Base-by-base conservation (phyloP, 1,284 basidiomycete genomes). In the Irpex lacteus region DNA sequence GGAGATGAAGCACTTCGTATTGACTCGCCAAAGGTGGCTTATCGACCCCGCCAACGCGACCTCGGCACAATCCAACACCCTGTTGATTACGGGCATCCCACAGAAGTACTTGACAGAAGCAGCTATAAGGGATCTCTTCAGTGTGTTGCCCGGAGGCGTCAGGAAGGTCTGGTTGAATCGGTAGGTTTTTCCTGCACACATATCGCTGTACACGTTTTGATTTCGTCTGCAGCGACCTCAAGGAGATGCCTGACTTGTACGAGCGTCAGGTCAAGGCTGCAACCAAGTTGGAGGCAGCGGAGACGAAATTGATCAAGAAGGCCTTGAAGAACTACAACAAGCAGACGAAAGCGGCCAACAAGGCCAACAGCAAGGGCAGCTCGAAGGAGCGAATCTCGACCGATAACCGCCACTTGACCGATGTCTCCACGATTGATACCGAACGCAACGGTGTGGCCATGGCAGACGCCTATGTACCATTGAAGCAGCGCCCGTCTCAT, bases 71-170 rank as follows among this genome's bases (percentile, higher is more conserved):
- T 91, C 95, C 1, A 91, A 89, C 68, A 98, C 96, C 2, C 83
- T 99, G 19, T 86, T 96, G 56, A 82, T 98, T 67, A 95, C 94
- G 11, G 95, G 95, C 55, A 87, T 99, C 6, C 95, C 96, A n/a
- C 76, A 85, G 55, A 85, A 88, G 63, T 90, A 91, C 71, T 86
- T 95, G 49, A 83, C 81, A 3, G 83, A 86, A 67, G 79, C 84
- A 19, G 88, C 89, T 21, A 82, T 98, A 34, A 82, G 78, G 54
- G 80, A 81, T 63, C 76, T 92, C n/a, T 94, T 90, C 75, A 83
- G 84, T 32, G 83, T 88, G 65, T 80, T 96, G 3, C 94, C 94
- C 0, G 95, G 95, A 4, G 94, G 94, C 18, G 90, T 95, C 3
- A 89, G 88, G 69, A 87, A 89, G 64, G 86, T 99, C 38, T 99